These are phyloP conservation scores for Phytophthora pisi DNA, from an alignment of 352 stramenopile genomes.

Conservation along the genomic window DNA sequence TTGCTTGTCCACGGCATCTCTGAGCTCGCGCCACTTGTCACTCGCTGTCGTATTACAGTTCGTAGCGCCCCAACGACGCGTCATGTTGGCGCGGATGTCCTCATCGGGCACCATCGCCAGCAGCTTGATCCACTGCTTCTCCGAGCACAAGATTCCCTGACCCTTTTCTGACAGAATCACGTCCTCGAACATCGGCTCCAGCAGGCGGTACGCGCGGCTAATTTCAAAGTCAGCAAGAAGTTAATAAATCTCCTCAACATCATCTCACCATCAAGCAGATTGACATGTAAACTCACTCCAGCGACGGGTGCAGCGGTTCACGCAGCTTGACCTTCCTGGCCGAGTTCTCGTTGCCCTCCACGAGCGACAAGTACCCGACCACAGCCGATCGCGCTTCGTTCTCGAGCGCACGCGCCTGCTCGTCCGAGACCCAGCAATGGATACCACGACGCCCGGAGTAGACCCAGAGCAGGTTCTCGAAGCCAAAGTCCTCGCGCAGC, in stretches of 20 bases:
- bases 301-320: constrained; percentile 93
- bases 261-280: neutral
- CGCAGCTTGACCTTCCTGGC: constrained; percentile 92
- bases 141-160: constrained; percentile 90
- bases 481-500: constrained; percentile 98
- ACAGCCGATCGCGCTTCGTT: constrained; percentile 97
- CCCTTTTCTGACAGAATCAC: constrained; percentile 90
- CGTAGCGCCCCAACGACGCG: constrained; percentile 57
- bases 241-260: constrained; percentile 3
- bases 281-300: constrained; percentile 58
- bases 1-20: constrained; percentile 71
- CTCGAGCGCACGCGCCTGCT: constrained; percentile 90
- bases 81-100: constrained; percentile 72
- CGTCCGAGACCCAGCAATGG: constrained; percentile 99
- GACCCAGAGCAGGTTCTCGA: constrained; percentile 98
- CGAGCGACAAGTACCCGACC: constrained; percentile 96
- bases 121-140: constrained; percentile 91
- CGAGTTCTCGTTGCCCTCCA: constrained; percentile 89
- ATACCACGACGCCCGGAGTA: constrained; percentile 99
- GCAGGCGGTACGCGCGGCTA: constrained; percentile 91
- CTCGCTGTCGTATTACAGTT: constrained; percentile 61
- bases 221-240: constrained; percentile 5
- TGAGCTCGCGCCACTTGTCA: constrained; percentile 91
- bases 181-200: constrained; percentile 96
- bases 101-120: constrained; percentile 94